phyloP scores from a whole-genome alignment of 768 basidiomycete species.

The Tephrocybe sp. region DNA sequence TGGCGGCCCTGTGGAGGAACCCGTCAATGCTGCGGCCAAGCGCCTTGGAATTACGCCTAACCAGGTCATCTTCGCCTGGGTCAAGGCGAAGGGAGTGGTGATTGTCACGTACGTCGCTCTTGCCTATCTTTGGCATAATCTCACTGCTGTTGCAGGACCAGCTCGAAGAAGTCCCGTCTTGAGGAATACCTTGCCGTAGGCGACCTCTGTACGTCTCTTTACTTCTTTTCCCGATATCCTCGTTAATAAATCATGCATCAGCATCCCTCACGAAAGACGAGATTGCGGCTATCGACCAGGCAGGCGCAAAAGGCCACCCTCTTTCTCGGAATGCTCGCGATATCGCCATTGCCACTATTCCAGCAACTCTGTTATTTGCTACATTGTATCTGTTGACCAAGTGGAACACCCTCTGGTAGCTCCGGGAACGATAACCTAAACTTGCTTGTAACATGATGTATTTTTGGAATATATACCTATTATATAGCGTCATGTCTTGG shows the following conservation, averaged over 20 bases:
- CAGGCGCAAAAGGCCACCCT: constrained; percentile 50
- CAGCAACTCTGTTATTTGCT: too few relatives aligned
- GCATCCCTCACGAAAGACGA: constrained; percentile 57
- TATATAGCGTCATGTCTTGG: too few relatives aligned
- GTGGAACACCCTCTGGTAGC: too few relatives aligned
- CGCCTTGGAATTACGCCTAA: constrained; percentile 54
- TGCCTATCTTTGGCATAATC: too few relatives aligned
- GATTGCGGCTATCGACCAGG: constrained; percentile 61
- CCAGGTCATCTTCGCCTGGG: constrained; percentile 74
- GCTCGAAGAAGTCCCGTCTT: constrained; percentile 57
- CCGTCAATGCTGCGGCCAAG: constrained; percentile 52
- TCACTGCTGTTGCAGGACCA: constrained; percentile 42
- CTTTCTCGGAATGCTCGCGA: not conserved
- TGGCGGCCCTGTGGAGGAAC: constrained; percentile 64
- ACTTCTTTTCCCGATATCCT: not conserved
- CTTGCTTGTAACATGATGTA: too few relatives aligned
- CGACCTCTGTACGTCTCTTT: constrained; percentile 40
- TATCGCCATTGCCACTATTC: too few relatives aligned
- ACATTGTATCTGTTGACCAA: too few relatives aligned
- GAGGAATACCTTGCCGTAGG: constrained; percentile 67
- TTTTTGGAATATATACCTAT: too few relatives aligned
- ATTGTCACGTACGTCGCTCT: constrained; percentile 60
- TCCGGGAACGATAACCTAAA: too few relatives aligned
- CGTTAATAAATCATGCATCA: constrained; percentile 18
- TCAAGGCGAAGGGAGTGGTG: constrained; percentile 61